Conservation (phyloP, 106 monocot species). For the Ottelia alismoides region DNA sequence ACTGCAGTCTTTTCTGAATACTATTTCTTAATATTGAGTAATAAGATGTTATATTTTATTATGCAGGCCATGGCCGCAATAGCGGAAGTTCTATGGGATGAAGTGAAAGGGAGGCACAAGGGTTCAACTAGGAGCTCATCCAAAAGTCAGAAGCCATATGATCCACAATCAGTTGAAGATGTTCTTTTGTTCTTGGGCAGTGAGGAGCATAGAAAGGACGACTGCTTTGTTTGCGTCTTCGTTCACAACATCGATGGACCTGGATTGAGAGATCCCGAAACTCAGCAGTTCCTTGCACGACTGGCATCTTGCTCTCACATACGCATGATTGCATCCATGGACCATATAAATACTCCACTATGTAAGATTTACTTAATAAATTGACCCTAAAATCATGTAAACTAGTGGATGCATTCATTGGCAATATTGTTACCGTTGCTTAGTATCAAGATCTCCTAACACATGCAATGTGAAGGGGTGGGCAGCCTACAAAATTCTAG, state of each 20-base stretch:
- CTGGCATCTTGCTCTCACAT: conserved; percentile 58
- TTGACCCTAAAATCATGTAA: background rate
- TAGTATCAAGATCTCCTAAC: too few relatives aligned
- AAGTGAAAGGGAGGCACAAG: conserved; percentile 33
- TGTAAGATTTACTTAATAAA: conserved; percentile 64
- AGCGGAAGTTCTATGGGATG: conserved; percentile 54
- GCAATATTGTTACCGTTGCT: too few relatives aligned
- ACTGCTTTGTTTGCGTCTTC: conserved; percentile 51
- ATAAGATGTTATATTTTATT: too few relatives aligned
- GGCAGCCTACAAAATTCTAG: too few relatives aligned
- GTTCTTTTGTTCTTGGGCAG: conserved; percentile 43
- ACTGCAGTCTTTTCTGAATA: too few relatives aligned
- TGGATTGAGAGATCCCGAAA: conserved; percentile 78
- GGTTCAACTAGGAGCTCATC: conserved; percentile 25
- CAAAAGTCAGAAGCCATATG: conserved; percentile 22
- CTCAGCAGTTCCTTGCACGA: conserved; percentile 78
- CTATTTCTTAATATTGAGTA: too few relatives aligned
- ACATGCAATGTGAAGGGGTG: too few relatives aligned
- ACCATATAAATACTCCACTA: conserved; percentile 87
- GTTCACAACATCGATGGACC: conserved; percentile 97
- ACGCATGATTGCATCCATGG: conserved; percentile 70
- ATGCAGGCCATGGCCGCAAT: conserved; percentile 45
- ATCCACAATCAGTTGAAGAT: conserved; percentile 56
- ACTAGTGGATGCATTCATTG: background rate
- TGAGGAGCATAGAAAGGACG: conserved; percentile 23